A percentile compares a stretch with the other conserved stretches of the same genome.
These are phyloP conservation scores for Gigaspora rosea DNA, from an alignment of 192 early-diverging fungal species.

Conservation along the genomic window DNA sequence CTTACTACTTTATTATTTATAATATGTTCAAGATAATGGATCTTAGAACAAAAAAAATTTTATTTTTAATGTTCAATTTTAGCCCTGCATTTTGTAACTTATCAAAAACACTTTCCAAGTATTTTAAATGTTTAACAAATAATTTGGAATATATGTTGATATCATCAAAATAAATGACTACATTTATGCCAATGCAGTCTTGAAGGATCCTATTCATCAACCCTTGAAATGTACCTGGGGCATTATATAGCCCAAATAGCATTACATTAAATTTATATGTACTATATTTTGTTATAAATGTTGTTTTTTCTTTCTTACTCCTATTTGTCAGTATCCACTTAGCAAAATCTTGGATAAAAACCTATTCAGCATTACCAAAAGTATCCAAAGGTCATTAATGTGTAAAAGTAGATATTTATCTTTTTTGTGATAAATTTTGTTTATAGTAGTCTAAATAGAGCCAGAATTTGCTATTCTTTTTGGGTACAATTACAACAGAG, in stretches of 20 bases:
- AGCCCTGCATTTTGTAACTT: neutral
- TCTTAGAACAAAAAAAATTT: neutral
- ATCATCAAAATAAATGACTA: constrained; percentile 41
- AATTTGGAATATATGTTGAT: constrained; percentile 36
- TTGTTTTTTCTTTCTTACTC: constrained; percentile 28
- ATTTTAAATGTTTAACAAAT: no score
- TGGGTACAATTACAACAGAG: constrained; percentile 43
- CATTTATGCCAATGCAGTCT: neutral
- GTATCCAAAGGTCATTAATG: constrained; percentile 43
- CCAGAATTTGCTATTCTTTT: constrained; percentile 42
- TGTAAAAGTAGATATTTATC: constrained; percentile 43
- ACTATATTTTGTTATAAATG: constrained; percentile 33
- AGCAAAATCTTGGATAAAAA: constrained; percentile 33
- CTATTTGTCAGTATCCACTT: constrained; percentile 31
- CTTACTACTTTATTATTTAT: neutral
- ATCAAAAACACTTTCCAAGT: no score
- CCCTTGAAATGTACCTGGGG: constrained; percentile 28
- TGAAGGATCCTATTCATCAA: constrained; percentile 18
- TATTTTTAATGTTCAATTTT: neutral
- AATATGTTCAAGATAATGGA: neutral
- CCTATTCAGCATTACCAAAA: neutral
- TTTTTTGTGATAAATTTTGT: constrained; percentile 43
- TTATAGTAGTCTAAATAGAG: constrained; percentile 47
- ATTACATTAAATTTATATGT: constrained; percentile 30
- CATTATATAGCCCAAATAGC: constrained; percentile 39